phyloP scores from a whole-genome alignment of 306 rosid species.

The Prinsepia uniflora region DNA sequence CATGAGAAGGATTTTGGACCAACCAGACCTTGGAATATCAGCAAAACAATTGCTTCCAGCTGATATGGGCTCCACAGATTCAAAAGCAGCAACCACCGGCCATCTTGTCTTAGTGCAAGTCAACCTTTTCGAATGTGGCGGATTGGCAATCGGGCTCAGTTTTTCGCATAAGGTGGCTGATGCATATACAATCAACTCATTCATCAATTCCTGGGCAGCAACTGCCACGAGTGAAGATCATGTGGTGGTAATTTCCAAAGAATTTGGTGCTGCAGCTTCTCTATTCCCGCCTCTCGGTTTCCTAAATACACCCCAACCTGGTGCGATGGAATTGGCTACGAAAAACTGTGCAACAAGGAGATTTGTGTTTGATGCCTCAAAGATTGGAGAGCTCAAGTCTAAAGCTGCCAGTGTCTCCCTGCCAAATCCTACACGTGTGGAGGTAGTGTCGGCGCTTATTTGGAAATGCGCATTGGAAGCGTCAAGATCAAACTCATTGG shows the following conservation, averaged over 20 bases:
- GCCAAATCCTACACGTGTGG: slow-evolving; percentile 29
- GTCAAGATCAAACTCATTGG: too few relatives aligned
- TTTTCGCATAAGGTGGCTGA: not conserved
- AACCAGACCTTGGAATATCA: slow-evolving; percentile 15
- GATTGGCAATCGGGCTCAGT: not conserved
- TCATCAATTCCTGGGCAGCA: not conserved
- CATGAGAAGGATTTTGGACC: slow-evolving; percentile 14
- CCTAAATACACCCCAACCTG: not conserved
- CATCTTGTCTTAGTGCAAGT: slow-evolving; percentile 36
- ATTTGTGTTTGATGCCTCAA: slow-evolving; percentile 31
- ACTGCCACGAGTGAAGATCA: not conserved
- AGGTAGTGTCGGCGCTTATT: not conserved
- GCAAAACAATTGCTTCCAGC: slow-evolving; percentile 23
- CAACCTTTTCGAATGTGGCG: not conserved
- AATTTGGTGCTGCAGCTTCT: not conserved
- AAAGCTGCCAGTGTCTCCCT: slow-evolving; percentile 4
- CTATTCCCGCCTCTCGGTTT: not conserved
- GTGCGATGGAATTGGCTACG: not conserved
- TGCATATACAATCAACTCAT: not conserved
- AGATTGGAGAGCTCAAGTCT: slow-evolving; percentile 30
- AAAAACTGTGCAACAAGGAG: slow-evolving; percentile 31
- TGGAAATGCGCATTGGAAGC: not conserved
- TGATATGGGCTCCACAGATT: not conserved
- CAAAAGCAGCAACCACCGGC: not conserved
- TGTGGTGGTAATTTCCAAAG: not conserved